Evolutionary conservation across 495 filamentous ascomycete genomes (phyloP), one percentile per base, ranked within the genome.

Genomic region (Penicillium verhagenii): DNA sequence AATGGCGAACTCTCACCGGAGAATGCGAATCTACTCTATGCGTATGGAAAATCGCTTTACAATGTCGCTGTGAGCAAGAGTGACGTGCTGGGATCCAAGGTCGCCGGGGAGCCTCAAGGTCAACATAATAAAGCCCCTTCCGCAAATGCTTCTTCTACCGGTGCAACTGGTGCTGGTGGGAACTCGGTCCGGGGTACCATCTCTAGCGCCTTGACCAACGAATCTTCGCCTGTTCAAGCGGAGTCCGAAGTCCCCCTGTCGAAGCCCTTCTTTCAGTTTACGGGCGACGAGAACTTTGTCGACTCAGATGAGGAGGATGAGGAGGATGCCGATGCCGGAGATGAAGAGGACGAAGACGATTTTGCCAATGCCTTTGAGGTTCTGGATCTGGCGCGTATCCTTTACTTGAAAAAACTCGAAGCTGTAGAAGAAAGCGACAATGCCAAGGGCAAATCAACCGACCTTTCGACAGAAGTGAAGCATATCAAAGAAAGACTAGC

Each of bases 31-130:
- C 77, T 99, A 25, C 83, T 97, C 14, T 99, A 91, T 69, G 81
- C 87, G 49, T 99, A 99, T 72, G 94, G 95, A 16, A 89, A 92
- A 63, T 87, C 89, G 37, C 79, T 97, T 14, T 96, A 94, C 78
- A 89, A 93, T 64, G 88, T 96, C 52, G 94, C 92, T 18, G 87
- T 97, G 59, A 87, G 82, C 70, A 96, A 94, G 66, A 96, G 90
- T 64, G 93, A 97, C 68, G 93, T 98, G 24, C 79, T 98, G 28
- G 94, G 94, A 55, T 86, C 85, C 8, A 89, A 88, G 64, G 86
- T 92, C 1, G 82, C 86, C 7, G 76, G 77, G 2, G 85, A 89
- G 47, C 47, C 67, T 14, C 68, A 84, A 58, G 60, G 61, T 13
- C 64, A 78, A 51, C 42, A 75, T 13, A 79, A 76, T 48, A 54